Evolutionary conservation across 164 flowering plant genomes (phyloP), one percentile per base, ranked within the genome.

Genomic region (Vitis amurensis): DNA sequence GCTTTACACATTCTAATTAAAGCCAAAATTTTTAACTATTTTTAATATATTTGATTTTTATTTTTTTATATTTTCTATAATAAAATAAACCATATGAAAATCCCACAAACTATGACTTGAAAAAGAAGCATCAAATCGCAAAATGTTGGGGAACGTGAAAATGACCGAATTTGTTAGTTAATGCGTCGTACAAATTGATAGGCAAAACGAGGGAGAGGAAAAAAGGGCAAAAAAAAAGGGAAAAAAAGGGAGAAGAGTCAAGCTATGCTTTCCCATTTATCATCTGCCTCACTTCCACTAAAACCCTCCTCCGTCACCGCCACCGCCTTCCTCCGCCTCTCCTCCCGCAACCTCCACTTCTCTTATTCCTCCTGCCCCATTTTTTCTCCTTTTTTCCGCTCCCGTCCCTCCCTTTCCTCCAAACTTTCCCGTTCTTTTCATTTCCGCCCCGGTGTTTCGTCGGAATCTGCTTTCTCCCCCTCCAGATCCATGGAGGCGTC

Each of bases 401-500:
- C 49, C 37, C 27, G 1, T 8, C 50, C 60, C 16, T 31, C 16
- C 30, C 68, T 14, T 11, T 37, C 59, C 57, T 23, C 44, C 1
- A 16, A 8, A 2, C 69, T 58, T 67, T 59, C 71, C 71, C 10
- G 44, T 37, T 37, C 44, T 37, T 37, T 37, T 37, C 44, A 37
- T 37, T 37, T 37, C 44, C 44, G 44, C 44, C 7, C 6, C 7
- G 37, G 64, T n/a, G 48, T 66, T 61, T 72, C 79, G 51, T 65
- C 66, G 74, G 74, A 72, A 27, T 50, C 61, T 47, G 48, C 52
- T 62, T 31, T 73, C 67, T 29, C 74, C 58, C 44, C 44, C 44
- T 37, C 44, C 44, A 37, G 7, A 37, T 37, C 76, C 30, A 79
- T 82, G 87, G 78, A 79, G 55, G 74, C 85, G 1, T 76, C 85